phyloP scores from a whole-genome alignment of 2,329 filamentous ascomycete genomes.

The Dothistroma septosporum region DNA sequence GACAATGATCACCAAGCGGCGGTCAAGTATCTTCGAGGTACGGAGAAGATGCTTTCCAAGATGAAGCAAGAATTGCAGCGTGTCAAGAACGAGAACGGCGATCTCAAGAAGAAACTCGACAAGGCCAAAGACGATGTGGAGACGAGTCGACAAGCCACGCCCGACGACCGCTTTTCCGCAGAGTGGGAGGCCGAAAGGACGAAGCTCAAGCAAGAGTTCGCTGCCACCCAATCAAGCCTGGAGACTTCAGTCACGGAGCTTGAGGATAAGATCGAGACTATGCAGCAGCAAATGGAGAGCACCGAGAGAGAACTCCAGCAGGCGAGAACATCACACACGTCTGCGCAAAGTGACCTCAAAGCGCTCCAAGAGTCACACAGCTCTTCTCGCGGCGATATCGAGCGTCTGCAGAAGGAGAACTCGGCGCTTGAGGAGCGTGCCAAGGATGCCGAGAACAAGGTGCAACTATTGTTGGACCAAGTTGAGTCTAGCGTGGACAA shows the following conservation, averaged over 20 bases:
- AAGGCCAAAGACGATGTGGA: constrained; percentile 34
- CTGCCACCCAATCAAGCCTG: constrained; percentile 65
- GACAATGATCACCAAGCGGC: constrained; percentile 98
- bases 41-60: constrained; percentile 97
- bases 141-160: constrained; percentile 30
- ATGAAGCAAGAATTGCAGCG: constrained; percentile 96
- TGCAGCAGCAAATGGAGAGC: constrained; percentile 66
- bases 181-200: constrained; percentile 74
- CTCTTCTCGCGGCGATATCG: constrained; percentile 62
- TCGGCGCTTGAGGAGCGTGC: constrained; percentile 75
- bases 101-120: constrained; percentile 73
- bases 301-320: constrained; percentile 66
- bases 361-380: constrained; percentile 40
- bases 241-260: constrained; percentile 62
- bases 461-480: constrained; percentile 87
- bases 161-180: constrained; percentile 42
- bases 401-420: constrained; percentile 81
- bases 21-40: constrained; percentile 96
- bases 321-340: constrained; percentile 50
- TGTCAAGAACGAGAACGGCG: constrained; percentile 81
- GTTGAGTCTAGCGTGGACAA: constrained; percentile 91
- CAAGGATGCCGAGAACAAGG: constrained; percentile 85
- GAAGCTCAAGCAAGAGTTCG: constrained; percentile 64
- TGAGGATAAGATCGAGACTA: constrained; percentile 63
- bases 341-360: constrained; percentile 48